A percentile compares a stretch with the other conserved stretches of the same genome.
These are phyloP conservation scores for Colletotrichum endophyticum DNA, from an alignment of 2,329 filamentous ascomycete species.

Conservation along the genomic window DNA sequence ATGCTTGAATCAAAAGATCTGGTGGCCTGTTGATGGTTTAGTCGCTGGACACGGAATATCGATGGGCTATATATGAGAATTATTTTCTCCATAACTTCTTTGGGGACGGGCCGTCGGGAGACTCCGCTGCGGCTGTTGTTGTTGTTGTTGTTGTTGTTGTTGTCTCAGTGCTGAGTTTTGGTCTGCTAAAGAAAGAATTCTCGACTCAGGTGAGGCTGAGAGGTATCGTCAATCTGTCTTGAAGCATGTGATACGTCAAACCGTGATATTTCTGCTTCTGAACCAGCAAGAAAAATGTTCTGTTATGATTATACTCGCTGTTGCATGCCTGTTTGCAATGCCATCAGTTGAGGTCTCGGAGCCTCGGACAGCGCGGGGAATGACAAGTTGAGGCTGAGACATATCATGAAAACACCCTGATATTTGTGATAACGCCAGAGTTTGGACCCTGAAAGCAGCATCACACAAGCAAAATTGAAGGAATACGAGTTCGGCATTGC, in stretches of 20 bases:
- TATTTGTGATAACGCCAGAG: background rate
- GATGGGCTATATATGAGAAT: background rate
- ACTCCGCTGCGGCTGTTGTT: background rate
- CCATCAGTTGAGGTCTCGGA: background rate
- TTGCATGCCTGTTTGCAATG: background rate
- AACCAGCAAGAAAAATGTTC: no score
- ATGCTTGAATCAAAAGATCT: no score
- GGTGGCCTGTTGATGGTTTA: no score
- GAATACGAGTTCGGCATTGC: background rate
- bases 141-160: background rate
- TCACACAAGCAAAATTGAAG: accelerated
- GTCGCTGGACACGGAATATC: background rate
- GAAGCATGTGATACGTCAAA: background rate
- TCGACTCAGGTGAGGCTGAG: background rate
- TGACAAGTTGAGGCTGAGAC: background rate
- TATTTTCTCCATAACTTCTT: accelerated
- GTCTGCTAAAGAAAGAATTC: background rate
- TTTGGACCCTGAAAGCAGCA: background rate
- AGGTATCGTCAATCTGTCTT: accelerated
- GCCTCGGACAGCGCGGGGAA: background rate
- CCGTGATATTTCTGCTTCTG: no score
- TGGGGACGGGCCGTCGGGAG: background rate
- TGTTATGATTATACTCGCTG: no score
- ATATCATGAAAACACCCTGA: accelerated
- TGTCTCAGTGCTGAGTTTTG: background rate